Base-by-base conservation (phyloP, 495 filamentous ascomycete species). In the Xanthoparmelia taractica region DNA sequence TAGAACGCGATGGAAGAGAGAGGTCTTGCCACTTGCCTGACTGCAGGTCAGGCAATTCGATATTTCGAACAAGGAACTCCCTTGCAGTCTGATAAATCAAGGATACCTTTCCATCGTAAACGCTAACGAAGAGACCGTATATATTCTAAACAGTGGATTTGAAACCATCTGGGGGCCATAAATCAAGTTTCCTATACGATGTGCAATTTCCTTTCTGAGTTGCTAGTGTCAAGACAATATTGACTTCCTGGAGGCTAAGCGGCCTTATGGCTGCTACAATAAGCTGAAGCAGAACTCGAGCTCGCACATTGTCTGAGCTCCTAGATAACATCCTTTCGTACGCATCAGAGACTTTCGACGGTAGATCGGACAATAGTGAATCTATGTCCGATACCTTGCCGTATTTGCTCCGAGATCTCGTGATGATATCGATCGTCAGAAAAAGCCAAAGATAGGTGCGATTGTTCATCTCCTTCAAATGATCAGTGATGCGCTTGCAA, bases 371-470 rank as follows among this genome's bases (percentile, higher is more conserved):
- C 10, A 77, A 48, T 47, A 72, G 52, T 37, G 29, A 52, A 57
- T 73, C 65, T 12, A 73, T 52, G 57, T 67, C 60, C 17, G 59
- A 61, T 0, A 47, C 15, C 50, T 61, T 72, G 25, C 50, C 20
- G 59, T 60, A 70, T 8, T 59, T 36, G 33, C 67, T 70, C 5
- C 58, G 62, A 17, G 36, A 69, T 31, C 61, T 36, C 52, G 70
- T 38, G 43, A 78, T 72, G 20, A 71, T 70, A 45, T 75, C 69
- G 25, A 79, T 59, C 0, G 65, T 75, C 1, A 80, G 66, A 57
- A 69, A 65, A 20, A 77, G 68, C 78, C 77, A 81, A n/a, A 81
- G 75, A 66, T 81, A 81, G n/a, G 75, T 81, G 27, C 77, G 69
- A 52, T 80, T 70, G 33, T 74, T 54, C 64, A 74, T 75, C 25